These are phyloP conservation scores for Echinosophora koreensis DNA, from an alignment of 306 rosid genomes.

Conservation along the genomic window DNA sequence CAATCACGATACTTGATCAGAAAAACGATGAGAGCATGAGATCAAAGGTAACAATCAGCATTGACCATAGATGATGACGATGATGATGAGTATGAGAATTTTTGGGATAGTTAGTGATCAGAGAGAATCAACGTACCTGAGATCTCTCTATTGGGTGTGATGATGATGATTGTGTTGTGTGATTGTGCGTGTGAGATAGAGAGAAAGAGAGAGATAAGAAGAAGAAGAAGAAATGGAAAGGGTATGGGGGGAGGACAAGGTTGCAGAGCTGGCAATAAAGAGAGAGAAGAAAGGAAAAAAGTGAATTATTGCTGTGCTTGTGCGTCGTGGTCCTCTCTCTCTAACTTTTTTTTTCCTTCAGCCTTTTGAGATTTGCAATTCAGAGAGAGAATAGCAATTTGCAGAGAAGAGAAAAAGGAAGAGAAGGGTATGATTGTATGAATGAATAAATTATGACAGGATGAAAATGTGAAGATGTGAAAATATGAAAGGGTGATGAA, in stretches of 20 bases:
- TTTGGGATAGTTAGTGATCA: constrained; percentile 38
- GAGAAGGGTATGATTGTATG: constrained; percentile 48
- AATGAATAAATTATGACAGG: constrained; percentile 44
- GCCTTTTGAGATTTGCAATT: constrained; percentile 75
- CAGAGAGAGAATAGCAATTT: constrained; percentile 50
- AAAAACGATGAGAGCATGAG: constrained; percentile 46
- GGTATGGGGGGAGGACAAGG: constrained; percentile 68
- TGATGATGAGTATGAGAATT: too few species aligned
- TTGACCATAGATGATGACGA: constrained; percentile 25
- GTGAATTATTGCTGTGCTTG: constrained; percentile 78
- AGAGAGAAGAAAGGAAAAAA: constrained; percentile 55
- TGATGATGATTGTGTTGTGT: constrained; percentile 43
- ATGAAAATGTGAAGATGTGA: constrained; percentile 34
- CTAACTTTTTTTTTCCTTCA: constrained; percentile 60
- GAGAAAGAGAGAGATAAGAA: constrained; percentile 45
- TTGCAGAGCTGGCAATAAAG: constrained; percentile 88
- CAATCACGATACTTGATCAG: constrained; percentile 9
- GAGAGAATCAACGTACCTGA: constrained; percentile 63
- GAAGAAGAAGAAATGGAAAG: constrained; percentile 24
- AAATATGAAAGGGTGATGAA: constrained; percentile 34
- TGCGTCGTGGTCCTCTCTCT: constrained; percentile 63
- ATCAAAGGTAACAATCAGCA: constrained; percentile 47
- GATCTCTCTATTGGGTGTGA: constrained; percentile 53
- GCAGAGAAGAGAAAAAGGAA: constrained; percentile 39
- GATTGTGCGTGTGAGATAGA: constrained; percentile 31